Evolutionary conservation across 2,329 filamentous ascomycete genomes (phyloP).

Genomic region (Bipolaris bicolor): DNA sequence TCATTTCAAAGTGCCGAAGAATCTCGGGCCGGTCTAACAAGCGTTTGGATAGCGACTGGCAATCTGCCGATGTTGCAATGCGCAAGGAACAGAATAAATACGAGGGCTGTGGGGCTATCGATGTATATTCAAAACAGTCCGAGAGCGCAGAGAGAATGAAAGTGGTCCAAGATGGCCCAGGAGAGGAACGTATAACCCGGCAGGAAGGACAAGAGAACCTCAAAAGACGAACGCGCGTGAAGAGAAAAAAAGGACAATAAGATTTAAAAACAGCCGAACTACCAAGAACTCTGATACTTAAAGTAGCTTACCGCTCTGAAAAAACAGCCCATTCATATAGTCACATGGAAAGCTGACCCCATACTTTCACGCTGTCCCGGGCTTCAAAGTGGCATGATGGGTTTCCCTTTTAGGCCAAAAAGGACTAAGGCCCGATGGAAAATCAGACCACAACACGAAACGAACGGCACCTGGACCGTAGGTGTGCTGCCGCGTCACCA

Average conservation of each 20-base stretch:
- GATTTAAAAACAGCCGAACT: background rate
- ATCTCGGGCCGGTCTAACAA: background rate
- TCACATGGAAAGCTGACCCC: conserved; percentile 8
- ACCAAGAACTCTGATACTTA: background rate
- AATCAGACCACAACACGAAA: conserved; percentile 29
- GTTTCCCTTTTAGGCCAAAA: conserved; percentile 24
- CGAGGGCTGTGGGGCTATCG: background rate
- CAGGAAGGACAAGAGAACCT: background rate
- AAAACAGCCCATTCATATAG: conserved; percentile 4
- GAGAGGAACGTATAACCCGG: background rate
- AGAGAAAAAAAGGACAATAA: background rate
- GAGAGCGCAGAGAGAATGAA: background rate
- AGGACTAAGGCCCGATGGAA: conserved; percentile 20
- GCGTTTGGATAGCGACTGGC: background rate
- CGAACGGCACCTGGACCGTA: conserved; percentile 21
- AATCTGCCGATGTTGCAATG: background rate
- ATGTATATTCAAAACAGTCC: background rate
- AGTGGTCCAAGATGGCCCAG: background rate
- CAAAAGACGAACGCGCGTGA: background rate
- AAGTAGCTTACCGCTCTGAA: background rate
- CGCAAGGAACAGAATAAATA: background rate
- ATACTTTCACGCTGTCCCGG: background rate
- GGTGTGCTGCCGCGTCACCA: background rate
- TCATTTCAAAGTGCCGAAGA: conserved; percentile 37
- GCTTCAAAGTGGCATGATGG: conserved; percentile 31